phyloP scores from a whole-genome alignment of 2,329 filamentous ascomycete genomes.

The Cercospora nicotianae region DNA sequence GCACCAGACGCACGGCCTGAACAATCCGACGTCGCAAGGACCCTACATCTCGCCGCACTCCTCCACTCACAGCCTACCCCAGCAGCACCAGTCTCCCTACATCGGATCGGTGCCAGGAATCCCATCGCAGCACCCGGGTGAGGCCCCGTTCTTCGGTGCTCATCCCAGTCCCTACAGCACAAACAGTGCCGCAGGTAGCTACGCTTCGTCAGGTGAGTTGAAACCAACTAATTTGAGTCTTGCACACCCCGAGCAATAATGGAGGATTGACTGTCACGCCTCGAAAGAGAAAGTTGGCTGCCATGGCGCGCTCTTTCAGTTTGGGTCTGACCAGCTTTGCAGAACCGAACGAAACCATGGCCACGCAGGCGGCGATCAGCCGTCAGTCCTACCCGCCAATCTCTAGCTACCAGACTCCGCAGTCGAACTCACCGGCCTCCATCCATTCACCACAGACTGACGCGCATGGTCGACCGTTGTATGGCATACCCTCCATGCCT shows the following conservation, averaged over 20 bases:
- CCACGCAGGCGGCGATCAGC: conserved; percentile 63
- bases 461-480: conserved; percentile 78
- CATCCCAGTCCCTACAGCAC: conserved; percentile 83
- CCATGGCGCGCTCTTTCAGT: conserved; percentile 28
- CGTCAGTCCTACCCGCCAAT: conserved; percentile 77
- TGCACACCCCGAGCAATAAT: conserved; percentile 24
- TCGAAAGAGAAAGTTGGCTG: conserved; percentile 18
- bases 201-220: conserved; percentile 78
- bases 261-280: conserved; percentile 4
- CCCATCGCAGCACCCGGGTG: conserved; percentile 63
- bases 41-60: conserved; percentile 69
- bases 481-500: conserved; percentile 80
- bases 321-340: conserved; percentile 56
- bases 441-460: conserved; percentile 92
- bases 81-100: conserved; percentile 61
- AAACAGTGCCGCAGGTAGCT: conserved; percentile 76
- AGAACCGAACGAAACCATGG: conserved; percentile 73
- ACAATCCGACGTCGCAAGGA: conserved; percentile 53
- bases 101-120: conserved; percentile 64
- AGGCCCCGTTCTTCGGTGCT: conserved; percentile 72
- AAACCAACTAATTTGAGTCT: conserved; percentile 26
- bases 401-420: conserved; percentile 76
- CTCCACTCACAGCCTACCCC: conserved; percentile 56
- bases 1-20: conserved; percentile 59
- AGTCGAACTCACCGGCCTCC: conserved; percentile 91